Conservation (phyloP, 352 stramenopile genomes). For the Phytophthora litchii region DNA sequence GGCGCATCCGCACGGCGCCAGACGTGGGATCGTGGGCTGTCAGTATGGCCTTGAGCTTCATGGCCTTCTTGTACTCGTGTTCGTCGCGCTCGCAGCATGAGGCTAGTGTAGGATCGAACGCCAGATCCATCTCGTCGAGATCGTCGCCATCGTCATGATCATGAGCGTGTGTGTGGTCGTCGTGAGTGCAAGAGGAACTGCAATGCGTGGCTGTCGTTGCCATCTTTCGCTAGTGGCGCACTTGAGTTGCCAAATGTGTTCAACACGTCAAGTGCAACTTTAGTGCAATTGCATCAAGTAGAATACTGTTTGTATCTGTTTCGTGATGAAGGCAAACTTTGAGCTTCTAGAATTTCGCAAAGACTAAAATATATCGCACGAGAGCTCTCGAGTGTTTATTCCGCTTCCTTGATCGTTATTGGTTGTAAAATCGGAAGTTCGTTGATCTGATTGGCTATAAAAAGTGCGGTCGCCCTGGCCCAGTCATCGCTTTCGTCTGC, state of each 20-base stretch:
- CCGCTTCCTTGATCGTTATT: too few species aligned
- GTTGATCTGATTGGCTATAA: slow-evolving; percentile 17
- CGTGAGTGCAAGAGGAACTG: slow-evolving; percentile 12
- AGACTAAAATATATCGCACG: not conserved
- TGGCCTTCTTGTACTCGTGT: slow-evolving; percentile 62
- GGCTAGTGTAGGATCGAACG: slow-evolving; percentile 63
- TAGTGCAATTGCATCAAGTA: too few species aligned
- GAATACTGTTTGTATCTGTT: too few species aligned
- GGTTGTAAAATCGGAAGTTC: too few species aligned
- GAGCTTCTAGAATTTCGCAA: slow-evolving; percentile 3
- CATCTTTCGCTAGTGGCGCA: slow-evolving; percentile 11
- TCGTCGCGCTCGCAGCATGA: slow-evolving; percentile 72
- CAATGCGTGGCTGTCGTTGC: slow-evolving; percentile 1
- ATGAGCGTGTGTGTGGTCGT: slow-evolving; percentile 23
- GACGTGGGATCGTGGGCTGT: slow-evolving; percentile 64
- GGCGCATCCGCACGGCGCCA: slow-evolving; percentile 54
- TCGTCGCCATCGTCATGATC: slow-evolving; percentile 24
- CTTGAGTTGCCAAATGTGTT: not conserved
- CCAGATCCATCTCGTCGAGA: slow-evolving; percentile 38
- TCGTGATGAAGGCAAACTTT: too few species aligned
- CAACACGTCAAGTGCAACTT: not conserved
- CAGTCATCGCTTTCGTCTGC: slow-evolving; percentile 33
- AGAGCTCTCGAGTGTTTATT: not conserved
- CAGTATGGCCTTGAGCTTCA: slow-evolving; percentile 66
- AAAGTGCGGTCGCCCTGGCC: slow-evolving; percentile 23